phyloP scores from a whole-genome alignment of 148 eudicot species.

The Rhododendron molle region DNA sequence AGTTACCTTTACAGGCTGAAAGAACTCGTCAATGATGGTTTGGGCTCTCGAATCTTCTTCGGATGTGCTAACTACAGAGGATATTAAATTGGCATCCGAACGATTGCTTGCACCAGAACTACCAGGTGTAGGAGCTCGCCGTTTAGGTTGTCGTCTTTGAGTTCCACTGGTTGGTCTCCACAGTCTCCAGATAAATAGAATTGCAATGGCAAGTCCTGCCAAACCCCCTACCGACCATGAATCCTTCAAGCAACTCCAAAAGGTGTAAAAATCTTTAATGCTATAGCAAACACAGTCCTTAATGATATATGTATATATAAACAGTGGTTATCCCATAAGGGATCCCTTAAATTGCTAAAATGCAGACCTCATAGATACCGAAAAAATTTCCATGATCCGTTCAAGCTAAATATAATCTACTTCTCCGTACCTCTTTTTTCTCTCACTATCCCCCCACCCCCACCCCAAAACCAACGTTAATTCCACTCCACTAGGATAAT shows the following conservation, averaged over 20 bases:
- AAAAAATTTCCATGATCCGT: too few species aligned
- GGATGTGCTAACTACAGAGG: conserved; percentile 32
- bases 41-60: conserved; percentile 58
- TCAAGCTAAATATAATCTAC: too few species aligned
- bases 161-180: conserved; percentile 53
- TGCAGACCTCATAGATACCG: too few species aligned
- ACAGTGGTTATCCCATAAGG: too few species aligned
- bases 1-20: conserved; percentile 67
- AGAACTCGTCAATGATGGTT: conserved; percentile 68
- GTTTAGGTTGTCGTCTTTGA: conserved; percentile 69
- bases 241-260: conserved; percentile 38
- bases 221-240: conserved; percentile 64
- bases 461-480: too few species aligned
- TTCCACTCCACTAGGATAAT: too few species aligned
- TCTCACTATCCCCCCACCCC: too few species aligned
- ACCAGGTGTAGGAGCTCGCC: conserved; percentile 49
- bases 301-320: too few species aligned
- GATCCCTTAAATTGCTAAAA: neutral
- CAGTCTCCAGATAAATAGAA: conserved; percentile 74
- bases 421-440: too few species aligned
- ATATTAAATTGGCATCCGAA: conserved; percentile 24
- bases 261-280: neutral
- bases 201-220: conserved; percentile 81
- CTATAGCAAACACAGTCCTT: neutral
- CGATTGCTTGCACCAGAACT: conserved; percentile 43